These are phyloP conservation scores for Magnaporthiopsis incrustans DNA, from an alignment of 2,329 filamentous ascomycete genomes.

Conservation along the genomic window DNA sequence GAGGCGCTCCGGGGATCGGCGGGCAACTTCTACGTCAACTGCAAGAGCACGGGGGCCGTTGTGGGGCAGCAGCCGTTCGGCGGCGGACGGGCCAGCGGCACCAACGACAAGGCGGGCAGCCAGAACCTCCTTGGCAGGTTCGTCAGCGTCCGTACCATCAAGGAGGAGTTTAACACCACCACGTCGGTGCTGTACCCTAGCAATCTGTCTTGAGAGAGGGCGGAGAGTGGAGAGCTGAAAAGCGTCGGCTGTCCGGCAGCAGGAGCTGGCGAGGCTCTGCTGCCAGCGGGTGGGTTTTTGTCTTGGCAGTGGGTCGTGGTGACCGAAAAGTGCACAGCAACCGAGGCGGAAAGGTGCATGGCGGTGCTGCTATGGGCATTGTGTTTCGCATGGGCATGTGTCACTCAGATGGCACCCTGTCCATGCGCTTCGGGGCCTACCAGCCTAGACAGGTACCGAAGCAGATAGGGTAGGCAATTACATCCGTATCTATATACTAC, in stretches of 20 bases:
- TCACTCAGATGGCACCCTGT: background rate
- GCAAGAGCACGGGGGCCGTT: constrained; percentile 47
- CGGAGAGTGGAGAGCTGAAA: background rate
- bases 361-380: no score
- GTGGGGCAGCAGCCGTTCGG: constrained; percentile 51
- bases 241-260: no score
- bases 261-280: background rate
- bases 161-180: constrained; percentile 64
- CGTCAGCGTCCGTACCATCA: constrained; percentile 42
- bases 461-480: background rate
- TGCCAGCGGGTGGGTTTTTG: no score
- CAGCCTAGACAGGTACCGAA: background rate
- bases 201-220: constrained; percentile 49
- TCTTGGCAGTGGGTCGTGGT: no score
- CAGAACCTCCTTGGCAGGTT: constrained; percentile 41
- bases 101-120: constrained; percentile 50
- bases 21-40: constrained; percentile 52
- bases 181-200: constrained; percentile 61
- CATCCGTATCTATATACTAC: background rate
- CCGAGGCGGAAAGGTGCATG: no score
- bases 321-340: no score
- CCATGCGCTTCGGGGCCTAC: background rate
- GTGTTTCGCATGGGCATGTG: no score
- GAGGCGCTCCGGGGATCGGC: constrained; percentile 43
- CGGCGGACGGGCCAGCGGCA: constrained; percentile 42